Evolutionary conservation across 1,284 basidiomycete species (phyloP), one percentile per base, ranked within the genome.

Genomic region (Rhodofomes roseus): DNA sequence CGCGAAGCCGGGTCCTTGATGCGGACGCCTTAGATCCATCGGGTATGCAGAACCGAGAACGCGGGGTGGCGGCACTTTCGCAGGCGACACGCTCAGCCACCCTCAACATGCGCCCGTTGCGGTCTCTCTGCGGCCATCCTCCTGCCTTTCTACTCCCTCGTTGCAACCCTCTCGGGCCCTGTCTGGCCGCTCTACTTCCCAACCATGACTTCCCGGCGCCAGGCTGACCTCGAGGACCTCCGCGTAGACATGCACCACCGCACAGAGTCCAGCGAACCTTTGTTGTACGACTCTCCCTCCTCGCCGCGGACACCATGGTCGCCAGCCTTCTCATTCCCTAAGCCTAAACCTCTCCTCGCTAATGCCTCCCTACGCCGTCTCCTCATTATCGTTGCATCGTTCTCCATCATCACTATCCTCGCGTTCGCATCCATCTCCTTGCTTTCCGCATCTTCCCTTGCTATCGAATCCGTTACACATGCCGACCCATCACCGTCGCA

Each of bases 341-440:
- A 56, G 55, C 44, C 51, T 2, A 61, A 53, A 51, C 62, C 55
- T 40, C 59, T 62, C 51, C 46, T 40, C 55, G 22, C 62, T 55
- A 57, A 60, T 50, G 34, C 63, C 8, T 55, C 46, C 2, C 66
- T 69, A 53, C 66, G 70, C 1, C 67, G 70, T 39, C 52, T 70
- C 2, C 29, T 71, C 39, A 39, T 73, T 41, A 63, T 67, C 18
- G 52, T 69, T 51, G 63, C 69, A 18, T 65, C 73, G 23, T 66
- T 81, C 52, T 70, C 71, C 18, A 18, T 66, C 3, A 58, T 77
- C 18, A 74, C 76, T 23, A 64, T 79, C 23, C 57, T 69, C 22
- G 54, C 62, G 16, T 60, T 79, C 46, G 71, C 70, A 34, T 59
- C 61, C 36, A 58, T 59, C 40, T 52, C 61, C 23, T 57, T 55